phyloP scores from a whole-genome alignment of 495 filamentous ascomycete genomes.

The Lasiosphaeris hirsuta region DNA sequence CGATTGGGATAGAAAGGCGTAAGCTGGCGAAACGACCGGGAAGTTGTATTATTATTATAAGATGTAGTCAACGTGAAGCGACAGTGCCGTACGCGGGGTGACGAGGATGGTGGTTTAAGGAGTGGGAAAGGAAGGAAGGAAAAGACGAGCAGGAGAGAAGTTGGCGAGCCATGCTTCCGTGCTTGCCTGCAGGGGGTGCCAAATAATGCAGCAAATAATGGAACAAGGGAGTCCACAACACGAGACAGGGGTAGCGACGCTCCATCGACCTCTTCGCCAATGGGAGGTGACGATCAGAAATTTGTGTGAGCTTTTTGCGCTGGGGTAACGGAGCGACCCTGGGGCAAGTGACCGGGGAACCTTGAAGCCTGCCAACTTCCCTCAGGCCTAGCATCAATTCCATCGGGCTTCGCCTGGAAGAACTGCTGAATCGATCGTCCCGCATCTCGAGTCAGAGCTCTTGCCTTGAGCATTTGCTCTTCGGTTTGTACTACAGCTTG shows the following conservation, averaged over 20 bases:
- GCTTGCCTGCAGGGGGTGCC: not conserved
- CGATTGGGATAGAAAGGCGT: no score
- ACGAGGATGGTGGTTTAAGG: not conserved
- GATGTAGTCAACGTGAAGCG: not conserved
- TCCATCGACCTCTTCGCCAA: constrained; percentile 3
- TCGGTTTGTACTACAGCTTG: no score
- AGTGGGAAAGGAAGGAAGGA: not conserved
- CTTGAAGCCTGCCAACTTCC: not conserved
- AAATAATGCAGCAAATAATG: not conserved
- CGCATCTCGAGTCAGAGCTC: no score
- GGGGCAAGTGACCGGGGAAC: constrained; percentile 1
- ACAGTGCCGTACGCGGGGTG: not conserved
- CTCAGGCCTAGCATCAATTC: not conserved
- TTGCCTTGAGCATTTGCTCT: no score
- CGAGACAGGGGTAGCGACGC: constrained; percentile 1
- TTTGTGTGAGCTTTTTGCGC: constrained; percentile 4
- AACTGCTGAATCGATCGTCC: not conserved
- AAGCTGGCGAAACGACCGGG: no score
- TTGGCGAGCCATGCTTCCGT: not conserved
- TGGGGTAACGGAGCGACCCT: not conserved
- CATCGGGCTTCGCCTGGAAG: not conserved
- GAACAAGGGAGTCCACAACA: not conserved
- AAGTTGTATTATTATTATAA: not conserved
- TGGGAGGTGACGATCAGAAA: constrained; percentile 1
- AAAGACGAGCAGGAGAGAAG: not conserved